Evolutionary conservation across 495 filamentous ascomycete species (phyloP).

Genomic region (Annulohypoxylon moriforme): DNA sequence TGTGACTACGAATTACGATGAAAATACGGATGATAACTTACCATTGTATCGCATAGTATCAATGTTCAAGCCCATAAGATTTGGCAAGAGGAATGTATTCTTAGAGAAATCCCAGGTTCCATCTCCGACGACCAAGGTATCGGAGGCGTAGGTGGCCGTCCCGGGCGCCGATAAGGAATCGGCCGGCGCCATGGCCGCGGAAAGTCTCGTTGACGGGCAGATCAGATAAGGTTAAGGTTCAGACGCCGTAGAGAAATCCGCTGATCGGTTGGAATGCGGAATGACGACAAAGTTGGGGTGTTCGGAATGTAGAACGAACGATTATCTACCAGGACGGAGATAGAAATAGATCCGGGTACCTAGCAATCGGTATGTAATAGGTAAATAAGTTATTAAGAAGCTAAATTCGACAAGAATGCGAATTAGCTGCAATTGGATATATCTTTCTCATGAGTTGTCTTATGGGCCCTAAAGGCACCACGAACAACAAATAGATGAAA

Average conservation of each 20-base stretch:
- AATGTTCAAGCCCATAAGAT: slow-evolving; percentile 87
- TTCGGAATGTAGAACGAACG: slow-evolving; percentile 19
- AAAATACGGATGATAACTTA: slow-evolving; percentile 54
- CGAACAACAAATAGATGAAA: slow-evolving; percentile 4
- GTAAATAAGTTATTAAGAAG: slow-evolving; percentile 24
- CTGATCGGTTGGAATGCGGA: slow-evolving; percentile 34
- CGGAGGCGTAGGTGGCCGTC: slow-evolving; percentile 83
- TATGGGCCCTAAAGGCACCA: slow-evolving; percentile 4
- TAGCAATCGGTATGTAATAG: background rate
- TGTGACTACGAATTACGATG: background rate
- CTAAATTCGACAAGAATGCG: slow-evolving; percentile 9
- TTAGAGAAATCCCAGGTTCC: slow-evolving; percentile 88
- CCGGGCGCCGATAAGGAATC: slow-evolving; percentile 77
- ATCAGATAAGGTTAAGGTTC: background rate
- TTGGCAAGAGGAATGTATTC: slow-evolving; percentile 89
- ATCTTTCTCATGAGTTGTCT: slow-evolving; percentile 7
- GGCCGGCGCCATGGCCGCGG: slow-evolving; percentile 62
- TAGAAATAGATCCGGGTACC: slow-evolving; percentile 11
- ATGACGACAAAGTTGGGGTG: slow-evolving; percentile 20
- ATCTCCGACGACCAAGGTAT: slow-evolving; percentile 87
- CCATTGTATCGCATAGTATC: slow-evolving; percentile 97
- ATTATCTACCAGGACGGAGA: slow-evolving; percentile 8
- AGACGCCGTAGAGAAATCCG: slow-evolving; percentile 9
- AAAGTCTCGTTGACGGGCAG: slow-evolving; percentile 28
- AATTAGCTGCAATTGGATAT: slow-evolving; percentile 30